Evolutionary conservation across 2,329 filamentous ascomycete genomes (phyloP), one percentile per base, ranked within the genome.

Genomic region (Colletotrichum tropicale): DNA sequence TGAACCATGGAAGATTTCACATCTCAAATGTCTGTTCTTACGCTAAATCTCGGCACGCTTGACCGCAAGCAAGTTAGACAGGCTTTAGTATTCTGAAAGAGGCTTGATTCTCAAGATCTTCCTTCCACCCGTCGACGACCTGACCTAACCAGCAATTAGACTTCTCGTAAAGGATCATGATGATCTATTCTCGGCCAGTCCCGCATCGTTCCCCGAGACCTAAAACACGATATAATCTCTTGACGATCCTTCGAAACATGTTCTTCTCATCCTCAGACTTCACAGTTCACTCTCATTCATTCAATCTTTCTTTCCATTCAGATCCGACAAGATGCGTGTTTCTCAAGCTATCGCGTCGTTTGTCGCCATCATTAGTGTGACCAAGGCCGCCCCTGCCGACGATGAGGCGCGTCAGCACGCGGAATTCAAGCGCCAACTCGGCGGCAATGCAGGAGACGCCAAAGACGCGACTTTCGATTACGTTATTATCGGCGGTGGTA

Each of bases 401-500:
- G 67, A 71, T 16, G 52, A 71, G 21, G 68, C 72, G 7, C 67
- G 38, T 8, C 36, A 43, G 15, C 72, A 74, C 13, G 72, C 72
- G 2, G 72, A 71, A 26, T 68, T 71, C 67, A 74, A 66, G 28
- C 72, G 72, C 26, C 72, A 72, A 5, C 67, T 76, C 62, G 34
- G 77, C 64, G 43, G 61, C 21, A 64, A 68, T 36, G 34, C 76
- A 55, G 58, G 77, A 32, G 52, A 68, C 26, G 28, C 65, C 10
- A 74, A 70, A 12, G 67, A 78, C 58, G 71, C 74, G 3, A 75
- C 74, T 4, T 78, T 71, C 21, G 77, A 78, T 56, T 78, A 77
- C 36, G 70, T 78, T 15, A 72, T 87, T 7, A 79, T 85, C 18
- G 85, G 86, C n/a, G 85, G 85, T 26, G 85, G 85, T 18, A 86